Conservation (phyloP, 441 rosid genomes). For the Daphne laureola region DNA sequence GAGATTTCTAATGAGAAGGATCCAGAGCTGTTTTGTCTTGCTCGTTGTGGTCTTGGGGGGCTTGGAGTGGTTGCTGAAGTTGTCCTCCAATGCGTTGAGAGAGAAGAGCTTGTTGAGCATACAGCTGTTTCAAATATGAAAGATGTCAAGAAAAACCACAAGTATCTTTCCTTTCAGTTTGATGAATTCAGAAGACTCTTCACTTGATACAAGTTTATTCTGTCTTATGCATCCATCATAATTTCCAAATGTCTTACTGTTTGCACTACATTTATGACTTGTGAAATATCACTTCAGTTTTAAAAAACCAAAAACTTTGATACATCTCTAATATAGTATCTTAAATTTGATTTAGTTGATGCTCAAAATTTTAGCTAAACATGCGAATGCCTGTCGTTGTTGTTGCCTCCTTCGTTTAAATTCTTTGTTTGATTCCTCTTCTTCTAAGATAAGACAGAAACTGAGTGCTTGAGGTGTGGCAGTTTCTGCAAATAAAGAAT, state of each 20-base stretch:
- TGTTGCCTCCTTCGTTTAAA: not conserved
- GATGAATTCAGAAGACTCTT: not conserved
- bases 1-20: slow-evolving; percentile 81
- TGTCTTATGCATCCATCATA: too few relatives aligned
- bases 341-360: not conserved
- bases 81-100: slow-evolving; percentile 86
- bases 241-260: too few relatives aligned
- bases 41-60: slow-evolving; percentile 91
- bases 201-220: too few relatives aligned
- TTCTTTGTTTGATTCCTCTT: not conserved
- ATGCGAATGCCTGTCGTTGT: too few relatives aligned
- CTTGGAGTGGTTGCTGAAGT: slow-evolving; percentile 99
- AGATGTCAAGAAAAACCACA: slow-evolving; percentile 88
- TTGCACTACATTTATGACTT: too few relatives aligned
- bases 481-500: too few relatives aligned
- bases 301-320: not conserved
- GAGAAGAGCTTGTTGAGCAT: slow-evolving; percentile 92
- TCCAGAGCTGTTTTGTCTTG: slow-evolving; percentile 82
- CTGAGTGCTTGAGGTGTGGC: too few relatives aligned
- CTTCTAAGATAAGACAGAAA: slow-evolving; percentile 7
- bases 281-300: not conserved
- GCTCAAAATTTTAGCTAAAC: not conserved
- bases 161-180: slow-evolving; percentile 30
- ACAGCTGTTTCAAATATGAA: slow-evolving; percentile 59
- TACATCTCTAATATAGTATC: not conserved